Percentiles rank a stretch among this genome's conserved stretches.
These are phyloP conservation scores for Helicostylum pulchrum DNA, from an alignment of 192 early-diverging fungal species.

Conservation along the genomic window DNA sequence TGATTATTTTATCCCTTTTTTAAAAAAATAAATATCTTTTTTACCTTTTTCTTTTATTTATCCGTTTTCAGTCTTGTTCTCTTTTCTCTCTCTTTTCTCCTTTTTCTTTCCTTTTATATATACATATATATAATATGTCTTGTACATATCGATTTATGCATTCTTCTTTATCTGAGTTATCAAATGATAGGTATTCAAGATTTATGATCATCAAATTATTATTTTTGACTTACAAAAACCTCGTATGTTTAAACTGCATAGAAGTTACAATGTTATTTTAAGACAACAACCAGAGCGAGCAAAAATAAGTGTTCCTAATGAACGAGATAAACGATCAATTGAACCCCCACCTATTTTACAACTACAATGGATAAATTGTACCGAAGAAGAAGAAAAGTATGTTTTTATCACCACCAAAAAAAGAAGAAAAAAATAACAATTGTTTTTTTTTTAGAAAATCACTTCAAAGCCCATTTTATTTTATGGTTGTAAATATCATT, in stretches of 20 bases:
- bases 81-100: slow-evolving; percentile 10
- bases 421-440: background rate
- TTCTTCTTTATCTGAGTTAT: slow-evolving; percentile 3
- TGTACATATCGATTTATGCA: slow-evolving; percentile 18
- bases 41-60: background rate
- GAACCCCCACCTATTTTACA: slow-evolving; percentile 34
- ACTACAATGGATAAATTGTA: slow-evolving; percentile 14
- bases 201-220: background rate
- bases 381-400: slow-evolving; percentile 19
- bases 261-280: slow-evolving; percentile 17
- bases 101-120: background rate
- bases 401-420: background rate
- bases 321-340: slow-evolving; percentile 34
- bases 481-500: slow-evolving; percentile 26
- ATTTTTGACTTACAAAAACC: background rate
- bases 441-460: slow-evolving; percentile 16
- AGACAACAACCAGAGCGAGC: slow-evolving; percentile 31
- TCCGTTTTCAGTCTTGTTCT: background rate
- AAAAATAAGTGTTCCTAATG: slow-evolving; percentile 22
- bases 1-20: slow-evolving; percentile 10
- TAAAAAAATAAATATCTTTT: background rate
- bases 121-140: slow-evolving; percentile 4
- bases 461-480: slow-evolving; percentile 38
- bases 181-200: background rate
- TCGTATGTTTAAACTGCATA: background rate